Evolutionary conservation across 805 yeast species (phyloP), one percentile per base, ranked within the genome.

Genomic region (Kurtzmaniella fragi): DNA sequence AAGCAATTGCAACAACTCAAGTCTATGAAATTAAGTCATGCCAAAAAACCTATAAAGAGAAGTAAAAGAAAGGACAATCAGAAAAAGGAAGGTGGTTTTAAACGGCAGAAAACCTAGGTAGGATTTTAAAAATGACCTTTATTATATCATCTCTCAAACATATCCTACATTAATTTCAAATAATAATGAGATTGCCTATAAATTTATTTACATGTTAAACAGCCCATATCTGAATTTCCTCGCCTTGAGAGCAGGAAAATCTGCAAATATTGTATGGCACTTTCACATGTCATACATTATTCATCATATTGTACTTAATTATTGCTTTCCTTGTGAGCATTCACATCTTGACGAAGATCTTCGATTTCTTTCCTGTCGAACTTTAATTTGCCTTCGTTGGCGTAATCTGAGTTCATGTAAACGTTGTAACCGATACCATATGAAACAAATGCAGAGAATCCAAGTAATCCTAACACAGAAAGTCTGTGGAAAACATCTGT

Each of bases 401-500:
- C 67, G 49, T 49, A 69, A 48, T 69, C 73, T 17, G 71, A 65
- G 56, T 69, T 69, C 45, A 64, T 62, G 52, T 61, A 69, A 23
- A 69, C 41, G 49, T 69, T 69, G 54, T 63, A 68, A 7, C 59
- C 28, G 25, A 67, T 59, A 40, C 67, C 52, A 25, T 71, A 72
- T 17, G 61, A 33, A 11, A 72, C 73, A 39, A 62, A 61, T 38
- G 62, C 61, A 47, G 68, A 62, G 47, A 67, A 57, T 2, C 73
- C 73, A 26, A 64, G 62, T 34, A 64, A 49, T 7, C 68, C 71
- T 29, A 66, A 61, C 8, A 68, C 71, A 5, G 71, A 54, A 28
- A 63, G 46, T 54, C 74, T 62, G 52, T 68, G 74, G 26, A 67
- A 54, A 31, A 60, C 60, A 46, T 68, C 74, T 37, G 74, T 67